Conservation (phyloP, 768 basidiomycete species). For the Ramaria sp. region DNA sequence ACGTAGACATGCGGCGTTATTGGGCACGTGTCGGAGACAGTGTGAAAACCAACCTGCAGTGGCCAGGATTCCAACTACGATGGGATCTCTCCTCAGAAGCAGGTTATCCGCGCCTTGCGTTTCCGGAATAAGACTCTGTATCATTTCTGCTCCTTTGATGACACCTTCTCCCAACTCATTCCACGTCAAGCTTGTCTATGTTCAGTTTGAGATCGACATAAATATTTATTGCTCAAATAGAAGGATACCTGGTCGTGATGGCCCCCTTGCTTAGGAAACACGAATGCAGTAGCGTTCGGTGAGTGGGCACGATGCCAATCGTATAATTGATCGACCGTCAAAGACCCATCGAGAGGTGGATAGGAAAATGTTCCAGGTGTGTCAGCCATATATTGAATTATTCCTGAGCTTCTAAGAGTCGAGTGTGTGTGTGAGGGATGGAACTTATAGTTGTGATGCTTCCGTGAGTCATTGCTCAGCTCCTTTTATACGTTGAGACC, state of each 20-base stretch:
- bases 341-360: not conserved
- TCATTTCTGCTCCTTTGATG: not conserved
- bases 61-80: constrained; percentile 2
- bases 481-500: too few relatives aligned
- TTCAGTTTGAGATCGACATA: not conserved
- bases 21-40: not conserved
- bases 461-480: too few relatives aligned
- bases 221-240: not conserved
- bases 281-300: not conserved
- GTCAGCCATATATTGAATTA: not conserved
- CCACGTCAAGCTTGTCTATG: constrained; percentile 1
- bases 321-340: constrained; percentile 3
- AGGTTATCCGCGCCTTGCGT: not conserved
- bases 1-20: not conserved
- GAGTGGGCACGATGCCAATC: not conserved
- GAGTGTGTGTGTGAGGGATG: too few relatives aligned
- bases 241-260: not conserved
- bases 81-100: not conserved
- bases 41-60: not conserved
- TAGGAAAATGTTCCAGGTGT: not conserved
- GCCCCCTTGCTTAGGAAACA: not conserved
- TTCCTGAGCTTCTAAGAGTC: too few relatives aligned
- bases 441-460: too few relatives aligned
- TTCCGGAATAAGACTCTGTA: not conserved
- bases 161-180: not conserved